Percentiles rank a stretch among this genome's conserved stretches.
Evolutionary conservation across 1,284 basidiomycete genomes (phyloP).

Genomic region (Anthracocystis panici-leucophaei): DNA sequence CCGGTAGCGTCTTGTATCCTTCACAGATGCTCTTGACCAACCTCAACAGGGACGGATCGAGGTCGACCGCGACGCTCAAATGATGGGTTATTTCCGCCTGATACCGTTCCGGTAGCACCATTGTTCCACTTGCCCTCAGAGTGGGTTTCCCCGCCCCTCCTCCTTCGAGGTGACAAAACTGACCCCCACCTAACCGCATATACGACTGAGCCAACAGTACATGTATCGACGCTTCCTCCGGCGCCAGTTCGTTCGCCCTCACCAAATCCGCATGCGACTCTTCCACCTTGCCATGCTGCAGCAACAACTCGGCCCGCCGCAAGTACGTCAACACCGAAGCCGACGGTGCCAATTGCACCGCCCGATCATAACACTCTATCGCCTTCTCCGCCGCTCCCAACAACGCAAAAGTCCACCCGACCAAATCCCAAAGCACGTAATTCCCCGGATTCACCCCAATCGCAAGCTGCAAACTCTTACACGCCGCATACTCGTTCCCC

Average conservation of each 20-base stretch:
- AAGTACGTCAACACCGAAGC: slow-evolving; percentile 45
- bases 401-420: slow-evolving; percentile 56
- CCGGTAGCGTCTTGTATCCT: slow-evolving; percentile 43
- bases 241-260: slow-evolving; percentile 54
- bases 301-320: slow-evolving; percentile 33
- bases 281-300: slow-evolving; percentile 32
- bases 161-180: slow-evolving; percentile 53
- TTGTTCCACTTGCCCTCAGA: slow-evolving; percentile 21
- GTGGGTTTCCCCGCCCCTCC: background rate
- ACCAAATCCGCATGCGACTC: slow-evolving; percentile 62
- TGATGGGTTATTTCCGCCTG: slow-evolving; percentile 62
- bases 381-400: slow-evolving; percentile 35
- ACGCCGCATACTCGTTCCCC: slow-evolving; percentile 48
- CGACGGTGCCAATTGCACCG: slow-evolving; percentile 28
- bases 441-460: slow-evolving; percentile 58
- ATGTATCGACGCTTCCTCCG: slow-evolving; percentile 64
- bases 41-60: slow-evolving; percentile 51
- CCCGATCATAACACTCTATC: slow-evolving; percentile 41
- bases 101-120: slow-evolving; percentile 33
- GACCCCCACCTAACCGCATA: slow-evolving; percentile 65
- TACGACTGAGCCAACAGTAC: slow-evolving; percentile 65
- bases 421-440: slow-evolving; percentile 63
- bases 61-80: slow-evolving; percentile 57
- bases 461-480: slow-evolving; percentile 59
- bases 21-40: slow-evolving; percentile 57